phyloP scores from a whole-genome alignment of 768 basidiomycete species.

The Pleurotus salmoneostramineus region DNA sequence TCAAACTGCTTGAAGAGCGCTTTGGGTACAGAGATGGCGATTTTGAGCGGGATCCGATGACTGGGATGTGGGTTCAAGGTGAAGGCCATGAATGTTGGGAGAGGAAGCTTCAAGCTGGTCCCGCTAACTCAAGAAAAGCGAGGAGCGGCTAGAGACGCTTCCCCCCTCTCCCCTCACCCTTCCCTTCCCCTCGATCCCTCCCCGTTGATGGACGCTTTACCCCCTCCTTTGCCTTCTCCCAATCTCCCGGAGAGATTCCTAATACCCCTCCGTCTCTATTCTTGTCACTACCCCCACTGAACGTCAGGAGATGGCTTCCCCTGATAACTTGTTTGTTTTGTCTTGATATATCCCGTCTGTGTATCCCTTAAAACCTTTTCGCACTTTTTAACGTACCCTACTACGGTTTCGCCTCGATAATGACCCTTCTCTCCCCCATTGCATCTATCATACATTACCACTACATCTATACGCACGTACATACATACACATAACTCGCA shows the following conservation, averaged over 20 bases:
- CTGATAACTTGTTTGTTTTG: too few species aligned
- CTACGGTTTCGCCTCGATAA: neutral
- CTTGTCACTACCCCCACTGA: neutral
- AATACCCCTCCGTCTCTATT: neutral
- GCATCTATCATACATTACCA: too few species aligned
- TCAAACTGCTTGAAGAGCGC: conserved; percentile 65
- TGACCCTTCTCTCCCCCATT: neutral
- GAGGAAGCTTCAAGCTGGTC: conserved; percentile 40
- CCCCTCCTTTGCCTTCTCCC: neutral
- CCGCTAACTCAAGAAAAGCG: conserved; percentile 27
- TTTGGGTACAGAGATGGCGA: conserved; percentile 84
- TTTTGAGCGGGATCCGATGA: conserved; percentile 67
- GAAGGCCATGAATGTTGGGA: conserved; percentile 68
- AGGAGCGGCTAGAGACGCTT: conserved; percentile 12
- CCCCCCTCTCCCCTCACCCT: too few species aligned
- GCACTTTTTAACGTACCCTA: neutral
- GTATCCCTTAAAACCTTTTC: neutral
- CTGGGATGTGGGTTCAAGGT: conserved; percentile 64
- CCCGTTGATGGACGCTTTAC: conserved; percentile 10
- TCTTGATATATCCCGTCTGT: too few species aligned
- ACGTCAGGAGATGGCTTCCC: neutral
- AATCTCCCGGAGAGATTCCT: conserved; percentile 19
- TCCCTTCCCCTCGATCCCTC: too few species aligned
- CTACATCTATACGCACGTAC: neutral
- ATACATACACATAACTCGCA: neutral